A percentile compares a stretch with the other conserved stretches of the same genome.
Conservation (phyloP, 2,329 filamentous ascomycete genomes). For the Grosmannia huntii region DNA sequence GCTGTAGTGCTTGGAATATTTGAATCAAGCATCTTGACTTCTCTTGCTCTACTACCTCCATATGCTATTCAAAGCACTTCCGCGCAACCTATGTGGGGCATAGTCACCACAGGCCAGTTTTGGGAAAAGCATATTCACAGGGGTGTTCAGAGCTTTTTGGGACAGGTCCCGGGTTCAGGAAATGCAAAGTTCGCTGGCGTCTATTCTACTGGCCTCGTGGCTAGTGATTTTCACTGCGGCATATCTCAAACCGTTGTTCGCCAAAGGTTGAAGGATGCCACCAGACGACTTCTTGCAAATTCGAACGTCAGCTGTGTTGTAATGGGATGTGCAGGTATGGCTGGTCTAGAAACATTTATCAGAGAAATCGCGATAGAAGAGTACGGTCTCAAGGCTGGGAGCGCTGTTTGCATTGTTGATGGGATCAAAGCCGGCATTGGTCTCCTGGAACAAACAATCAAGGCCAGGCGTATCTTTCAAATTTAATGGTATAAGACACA, state of each 20-base stretch:
- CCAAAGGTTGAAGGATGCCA: conserved; percentile 55
- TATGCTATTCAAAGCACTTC: conserved; percentile 13
- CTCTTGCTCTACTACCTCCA: conserved; percentile 38
- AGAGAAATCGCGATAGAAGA: conserved; percentile 52
- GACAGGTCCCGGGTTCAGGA: conserved; percentile 23
- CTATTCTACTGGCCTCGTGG: conserved; percentile 67
- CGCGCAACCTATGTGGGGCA: conserved; percentile 51
- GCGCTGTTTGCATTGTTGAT: conserved; percentile 61
- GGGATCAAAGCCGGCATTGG: conserved; percentile 61
- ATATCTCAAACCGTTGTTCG: conserved; percentile 52
- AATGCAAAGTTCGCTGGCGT: conserved; percentile 60
- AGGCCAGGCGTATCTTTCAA: conserved; percentile 27
- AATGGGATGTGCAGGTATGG: conserved; percentile 87
- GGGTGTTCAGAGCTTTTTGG: conserved; percentile 54
- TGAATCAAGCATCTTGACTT: conserved; percentile 61
- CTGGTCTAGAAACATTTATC: conserved; percentile 68
- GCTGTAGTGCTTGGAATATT: conserved; percentile 69
- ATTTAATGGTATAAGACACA: not conserved
- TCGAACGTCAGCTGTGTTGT: conserved; percentile 55
- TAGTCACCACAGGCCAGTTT: conserved; percentile 74
- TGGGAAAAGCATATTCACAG: conserved; percentile 63
- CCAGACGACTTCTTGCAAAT: conserved; percentile 47
- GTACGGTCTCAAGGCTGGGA: conserved; percentile 39
- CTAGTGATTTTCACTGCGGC: conserved; percentile 63
- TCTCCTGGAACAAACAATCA: conserved; percentile 43